Evolutionary conservation across 805 yeast species (phyloP).

Genomic region (Nadsonia fulvescens): DNA sequence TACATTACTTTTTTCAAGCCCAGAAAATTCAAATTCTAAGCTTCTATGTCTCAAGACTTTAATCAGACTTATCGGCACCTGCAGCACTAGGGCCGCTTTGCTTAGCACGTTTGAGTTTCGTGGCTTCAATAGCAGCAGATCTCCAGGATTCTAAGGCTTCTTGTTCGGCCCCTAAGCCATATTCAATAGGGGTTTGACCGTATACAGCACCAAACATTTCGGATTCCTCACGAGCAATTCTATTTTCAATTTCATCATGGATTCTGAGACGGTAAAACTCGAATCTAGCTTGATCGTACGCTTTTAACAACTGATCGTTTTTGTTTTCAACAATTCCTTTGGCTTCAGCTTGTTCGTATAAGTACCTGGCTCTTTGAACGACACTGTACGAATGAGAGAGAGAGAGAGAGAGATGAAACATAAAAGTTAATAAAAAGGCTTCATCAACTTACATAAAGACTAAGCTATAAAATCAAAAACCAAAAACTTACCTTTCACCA

Average conservation of each 20-base stretch:
- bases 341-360: conserved; percentile 22
- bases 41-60: no score
- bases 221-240: conserved; percentile 66
- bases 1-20: no score
- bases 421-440: no score
- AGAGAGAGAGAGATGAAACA: no score
- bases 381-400: no score
- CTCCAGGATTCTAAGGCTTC: conserved; percentile 57
- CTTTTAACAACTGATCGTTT: conserved; percentile 25
- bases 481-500: no score
- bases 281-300: conserved; percentile 71
- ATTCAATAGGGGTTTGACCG: conserved; percentile 40
- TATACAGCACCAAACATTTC: conserved; percentile 70
- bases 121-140: conserved; percentile 43
- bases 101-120: conserved; percentile 28
- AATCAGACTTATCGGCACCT: conserved; percentile 14
- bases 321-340: conserved; percentile 8
- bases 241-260: conserved; percentile 58
- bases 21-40: no score
- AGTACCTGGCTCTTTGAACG: conserved; percentile 51
- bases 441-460: no score
- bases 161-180: conserved; percentile 58
- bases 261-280: conserved; percentile 81
- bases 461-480: no score
- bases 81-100: conserved; percentile 13